A percentile compares a stretch with the other conserved stretches of the same genome.
phyloP scores from a whole-genome alignment of 768 basidiomycete genomes.

The Boletus rubropictus region DNA sequence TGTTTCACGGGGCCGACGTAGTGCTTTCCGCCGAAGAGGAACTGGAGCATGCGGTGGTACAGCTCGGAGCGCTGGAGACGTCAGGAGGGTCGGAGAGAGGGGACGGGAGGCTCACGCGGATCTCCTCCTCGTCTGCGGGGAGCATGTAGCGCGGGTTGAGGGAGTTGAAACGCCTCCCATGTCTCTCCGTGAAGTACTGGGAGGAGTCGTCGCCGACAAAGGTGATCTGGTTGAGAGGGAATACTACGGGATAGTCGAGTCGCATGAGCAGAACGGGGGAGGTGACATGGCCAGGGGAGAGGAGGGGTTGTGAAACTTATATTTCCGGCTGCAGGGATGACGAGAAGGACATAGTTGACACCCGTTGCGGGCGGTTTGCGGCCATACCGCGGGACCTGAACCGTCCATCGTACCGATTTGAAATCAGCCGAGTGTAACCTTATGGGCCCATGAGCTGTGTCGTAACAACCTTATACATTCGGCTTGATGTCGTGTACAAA shows the following conservation, averaged over 20 bases:
- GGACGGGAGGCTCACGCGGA: conserved; percentile 38
- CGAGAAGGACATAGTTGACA: conserved; percentile 28
- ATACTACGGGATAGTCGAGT: conserved; percentile 30
- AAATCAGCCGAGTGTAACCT: conserved; percentile 30
- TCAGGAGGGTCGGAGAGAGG: not conserved
- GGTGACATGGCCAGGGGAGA: conserved; percentile 18
- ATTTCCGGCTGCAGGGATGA: conserved; percentile 27
- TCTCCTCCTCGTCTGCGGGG: conserved; percentile 62
- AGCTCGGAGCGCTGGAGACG: conserved; percentile 52
- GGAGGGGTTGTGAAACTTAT: conserved; percentile 25
- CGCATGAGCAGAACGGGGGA: conserved; percentile 16
- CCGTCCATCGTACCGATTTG: conserved; percentile 17
- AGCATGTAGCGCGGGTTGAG: conserved; percentile 56
- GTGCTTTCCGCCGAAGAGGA: conserved; percentile 56
- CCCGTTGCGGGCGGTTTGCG: conserved; percentile 25
- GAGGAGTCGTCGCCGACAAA: conserved; percentile 41
- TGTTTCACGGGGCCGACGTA: conserved; percentile 62
- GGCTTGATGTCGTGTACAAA: conserved; percentile 84
- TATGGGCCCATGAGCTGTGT: conserved; percentile 10
- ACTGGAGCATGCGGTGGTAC: conserved; percentile 61
- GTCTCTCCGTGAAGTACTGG: conserved; percentile 47
- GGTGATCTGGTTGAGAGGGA: conserved; percentile 33
- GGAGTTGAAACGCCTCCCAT: conserved; percentile 51
- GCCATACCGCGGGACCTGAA: conserved; percentile 32
- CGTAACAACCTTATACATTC: conserved; percentile 33